Evolutionary conservation across 192 early-diverging fungal species (phyloP).

Genomic region (Coemansia sp.): DNA sequence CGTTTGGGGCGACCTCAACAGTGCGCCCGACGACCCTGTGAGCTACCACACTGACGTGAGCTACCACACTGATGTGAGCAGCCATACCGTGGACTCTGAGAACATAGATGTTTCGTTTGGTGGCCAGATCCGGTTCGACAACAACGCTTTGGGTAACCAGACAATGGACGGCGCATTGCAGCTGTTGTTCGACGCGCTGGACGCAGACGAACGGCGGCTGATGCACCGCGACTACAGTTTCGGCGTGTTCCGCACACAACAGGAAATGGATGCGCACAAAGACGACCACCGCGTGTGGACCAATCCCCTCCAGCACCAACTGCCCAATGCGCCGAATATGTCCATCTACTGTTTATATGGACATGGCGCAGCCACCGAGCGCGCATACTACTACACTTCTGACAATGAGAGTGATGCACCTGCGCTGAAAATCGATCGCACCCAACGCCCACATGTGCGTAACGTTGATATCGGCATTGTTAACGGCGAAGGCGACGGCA

Average conservation of each 20-base stretch:
- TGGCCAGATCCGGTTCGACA: constrained; percentile 56
- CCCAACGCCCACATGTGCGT: constrained; percentile 33
- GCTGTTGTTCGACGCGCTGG: constrained; percentile 58
- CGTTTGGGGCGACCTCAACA: constrained; percentile 68
- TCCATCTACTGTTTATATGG: constrained; percentile 86
- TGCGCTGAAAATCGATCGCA: constrained; percentile 31
- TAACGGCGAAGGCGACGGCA: constrained; percentile 80
- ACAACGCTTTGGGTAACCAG: constrained; percentile 22
- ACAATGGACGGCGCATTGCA: constrained; percentile 54
- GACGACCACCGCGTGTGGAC: constrained; percentile 69
- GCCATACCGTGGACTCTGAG: too few relatives aligned
- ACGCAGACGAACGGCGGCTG: constrained; percentile 52
- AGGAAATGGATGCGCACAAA: constrained; percentile 59
- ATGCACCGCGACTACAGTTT: constrained; percentile 65
- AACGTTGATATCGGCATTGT: constrained; percentile 62
- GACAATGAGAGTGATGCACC: constrained; percentile 24
- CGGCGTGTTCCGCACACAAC: constrained; percentile 60
- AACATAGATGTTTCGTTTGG: constrained; percentile 57
- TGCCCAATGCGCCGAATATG: constrained; percentile 70
- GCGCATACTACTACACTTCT: constrained; percentile 76
- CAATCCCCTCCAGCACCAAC: constrained; percentile 73
- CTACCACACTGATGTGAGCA: too few relatives aligned
- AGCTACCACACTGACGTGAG: not conserved
- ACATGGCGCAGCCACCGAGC: constrained; percentile 73
- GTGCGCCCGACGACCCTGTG: constrained; percentile 71